Evolutionary conservation across 805 yeast genomes (phyloP).

Genomic region (Ogataea trehalophila): DNA sequence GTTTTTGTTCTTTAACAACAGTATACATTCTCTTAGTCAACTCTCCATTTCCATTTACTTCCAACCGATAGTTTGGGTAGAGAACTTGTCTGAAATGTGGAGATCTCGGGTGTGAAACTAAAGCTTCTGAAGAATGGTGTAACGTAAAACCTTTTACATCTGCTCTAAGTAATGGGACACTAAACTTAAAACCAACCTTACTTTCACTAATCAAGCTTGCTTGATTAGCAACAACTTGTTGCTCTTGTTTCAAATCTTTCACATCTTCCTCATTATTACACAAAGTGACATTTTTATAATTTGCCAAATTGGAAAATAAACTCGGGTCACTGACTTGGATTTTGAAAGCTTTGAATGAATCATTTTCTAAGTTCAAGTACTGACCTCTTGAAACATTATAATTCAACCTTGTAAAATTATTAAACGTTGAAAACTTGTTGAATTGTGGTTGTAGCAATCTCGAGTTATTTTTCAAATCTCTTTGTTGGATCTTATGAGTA

Average conservation of each 20-base stretch:
- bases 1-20: too few species aligned
- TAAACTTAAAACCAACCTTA: background rate
- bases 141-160: background rate
- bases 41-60: background rate
- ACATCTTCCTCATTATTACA: slow-evolving; percentile 1
- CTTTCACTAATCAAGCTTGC: background rate
- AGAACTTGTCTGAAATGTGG: slow-evolving; percentile 18
- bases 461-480: slow-evolving; percentile 6
- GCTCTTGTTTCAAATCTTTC: background rate
- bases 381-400: background rate
- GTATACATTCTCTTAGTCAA: background rate
- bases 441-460: slow-evolving; percentile 12
- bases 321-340: slow-evolving; percentile 24
- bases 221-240: background rate
- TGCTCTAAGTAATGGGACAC: slow-evolving; percentile 1
- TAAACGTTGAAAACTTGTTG: slow-evolving; percentile 12
- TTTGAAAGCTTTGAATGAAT: slow-evolving; percentile 18
- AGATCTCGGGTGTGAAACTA: slow-evolving; percentile 11
- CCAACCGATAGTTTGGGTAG: slow-evolving; percentile 11
- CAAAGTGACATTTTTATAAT: slow-evolving; percentile 17
- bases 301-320: slow-evolving; percentile 11
- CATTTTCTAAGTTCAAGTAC: background rate
- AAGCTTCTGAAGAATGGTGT: background rate
- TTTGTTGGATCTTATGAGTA: background rate
- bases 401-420: slow-evolving; percentile 9